phyloP scores from a whole-genome alignment of 2,329 filamentous ascomycete species.

The Trichoderma harzianum region DNA sequence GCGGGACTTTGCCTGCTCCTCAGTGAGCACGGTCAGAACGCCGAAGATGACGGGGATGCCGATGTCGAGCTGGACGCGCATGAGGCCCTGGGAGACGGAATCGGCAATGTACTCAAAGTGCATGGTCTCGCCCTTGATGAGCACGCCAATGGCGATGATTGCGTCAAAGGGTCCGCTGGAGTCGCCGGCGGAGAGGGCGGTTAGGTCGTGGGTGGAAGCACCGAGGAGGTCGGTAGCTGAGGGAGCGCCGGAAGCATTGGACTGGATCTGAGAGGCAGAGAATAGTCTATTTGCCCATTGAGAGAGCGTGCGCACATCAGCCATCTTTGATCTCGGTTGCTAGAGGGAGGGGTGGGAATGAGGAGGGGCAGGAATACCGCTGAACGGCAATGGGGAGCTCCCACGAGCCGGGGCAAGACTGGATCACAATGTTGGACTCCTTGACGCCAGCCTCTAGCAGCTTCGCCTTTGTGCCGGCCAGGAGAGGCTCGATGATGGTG shows the following conservation, averaged over 20 bases:
- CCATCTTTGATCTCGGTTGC: neutral
- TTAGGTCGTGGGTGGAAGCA: conserved; percentile 64
- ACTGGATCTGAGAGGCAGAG: conserved; percentile 81
- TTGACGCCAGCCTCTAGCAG: conserved; percentile 77
- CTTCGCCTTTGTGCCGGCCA: conserved; percentile 75
- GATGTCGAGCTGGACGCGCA: conserved; percentile 88
- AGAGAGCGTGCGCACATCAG: neutral
- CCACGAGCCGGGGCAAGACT: conserved; percentile 91
- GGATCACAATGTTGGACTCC: conserved; percentile 81
- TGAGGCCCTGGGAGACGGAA: conserved; percentile 83
- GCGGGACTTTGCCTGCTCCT: conserved; percentile 81
- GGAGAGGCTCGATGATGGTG: conserved; percentile 79
- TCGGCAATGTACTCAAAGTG: conserved; percentile 99
- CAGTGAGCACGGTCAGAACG: conserved; percentile 80
- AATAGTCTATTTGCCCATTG: conserved; percentile 58
- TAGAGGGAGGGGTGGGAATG: conserved; percentile 1
- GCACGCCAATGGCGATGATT: conserved; percentile 88
- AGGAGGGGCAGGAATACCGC: conserved; percentile 51
- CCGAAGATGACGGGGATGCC: conserved; percentile 91
- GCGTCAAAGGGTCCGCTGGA: conserved; percentile 77
- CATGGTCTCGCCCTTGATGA: conserved; percentile 99
- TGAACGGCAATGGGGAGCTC: conserved; percentile 90
- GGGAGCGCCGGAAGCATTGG: conserved; percentile 58
- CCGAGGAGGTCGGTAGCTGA: conserved; percentile 75
- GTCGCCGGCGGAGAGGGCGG: conserved; percentile 40